Base-by-base conservation (phyloP, 306 rosid species). In the Vigna unguiculata region DNA sequence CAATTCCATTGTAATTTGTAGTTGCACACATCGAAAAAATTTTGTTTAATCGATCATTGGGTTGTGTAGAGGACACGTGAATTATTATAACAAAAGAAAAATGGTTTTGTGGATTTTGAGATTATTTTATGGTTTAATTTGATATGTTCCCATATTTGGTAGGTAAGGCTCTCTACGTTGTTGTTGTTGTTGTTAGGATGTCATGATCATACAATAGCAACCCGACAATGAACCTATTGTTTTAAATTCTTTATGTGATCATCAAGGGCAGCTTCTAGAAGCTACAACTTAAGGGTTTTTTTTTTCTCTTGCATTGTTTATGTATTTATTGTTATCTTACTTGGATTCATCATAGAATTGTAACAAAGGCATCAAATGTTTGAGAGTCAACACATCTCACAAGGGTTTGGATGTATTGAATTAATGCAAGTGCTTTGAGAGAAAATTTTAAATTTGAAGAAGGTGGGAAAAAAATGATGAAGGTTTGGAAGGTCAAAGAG, bases 131-230 rank as follows among this genome's bases (percentile, higher is more conserved):
- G 61, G 71, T 15, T 3, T 54, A 30, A 30, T 78, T 78, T 25
- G 49, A 85, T 48, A 60, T 62, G 48, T 69, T 45, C 40, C 11
- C 22, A 12, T 70, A 68, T 74, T 64, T 63, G 81, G 79, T 82
- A 57, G 82, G 71, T 82, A 69, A 78, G 68, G 46, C 40, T 51
- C 4, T 74, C 32, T 11, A 57, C 54, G 71, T 47, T 57, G 40
- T 73, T 73, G 71, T 47, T 49, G 40, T 73, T 73, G 79, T 69
- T 81, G 93, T 85, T 77, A 47, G 51, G 78, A 80, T 78, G 88
- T 91, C 89, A 71, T 67, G n/a, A 83, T 90, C 91, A 81, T 63
- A 41, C 76, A 67, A 80, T 74, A 78, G 81, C 90, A 86, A 76
- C 36, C 15, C 40, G 85, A 77, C 84, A 47, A 57, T 46, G 72